Evolutionary conservation across 768 basidiomycete genomes (phyloP), one percentile per base, ranked within the genome.

Genomic region (Collybia mongolica): DNA sequence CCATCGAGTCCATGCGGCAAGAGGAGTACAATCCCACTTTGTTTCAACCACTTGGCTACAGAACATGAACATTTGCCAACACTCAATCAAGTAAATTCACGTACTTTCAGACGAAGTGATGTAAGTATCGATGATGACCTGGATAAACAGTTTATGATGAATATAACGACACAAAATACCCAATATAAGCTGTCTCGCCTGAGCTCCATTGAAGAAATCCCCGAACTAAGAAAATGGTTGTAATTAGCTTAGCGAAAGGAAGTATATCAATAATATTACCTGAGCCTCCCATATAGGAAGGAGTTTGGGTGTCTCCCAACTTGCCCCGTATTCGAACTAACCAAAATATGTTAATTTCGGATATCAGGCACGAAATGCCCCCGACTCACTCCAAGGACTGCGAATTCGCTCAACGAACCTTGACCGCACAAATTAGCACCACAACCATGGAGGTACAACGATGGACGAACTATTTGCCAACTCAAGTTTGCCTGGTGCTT

Each of bases 261-360:
- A 22, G 0, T 29, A 24, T 48, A 20, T 32, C 17, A 20, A 18
- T 26, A 37, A 9, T 53, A 69, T 22, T 54, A 84, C 86, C 75
- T 95, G 93, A 0, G 92, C 92, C 64, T 97, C 93, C 93, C 93
- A 95, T 29, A 96, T 90, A 0, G 90, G 83, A 46, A 95, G 69
- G 18, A 94, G 65, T 54, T 83, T 79, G 0, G 93, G 93, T 19
- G 82, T 72, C 65, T 93, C 91, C 91, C 92, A 94, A 58, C 89
- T 92, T 41, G 88, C 77, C 0, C 94, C 94, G 55, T 91, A 92
- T 61, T 96, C 94, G 53, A 95, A 97, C 81, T 93, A 58, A 1
- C n/a, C 5, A n/a, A 14, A 22, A 23, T 38, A 22, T 49, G 6
- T 56, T 45, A 19, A 54, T 19, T 26, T 26, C 36, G 19, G 35